phyloP scores from a whole-genome alignment of 2,329 filamentous ascomycete species.

The Pyrenophora tritici-repentis region DNA sequence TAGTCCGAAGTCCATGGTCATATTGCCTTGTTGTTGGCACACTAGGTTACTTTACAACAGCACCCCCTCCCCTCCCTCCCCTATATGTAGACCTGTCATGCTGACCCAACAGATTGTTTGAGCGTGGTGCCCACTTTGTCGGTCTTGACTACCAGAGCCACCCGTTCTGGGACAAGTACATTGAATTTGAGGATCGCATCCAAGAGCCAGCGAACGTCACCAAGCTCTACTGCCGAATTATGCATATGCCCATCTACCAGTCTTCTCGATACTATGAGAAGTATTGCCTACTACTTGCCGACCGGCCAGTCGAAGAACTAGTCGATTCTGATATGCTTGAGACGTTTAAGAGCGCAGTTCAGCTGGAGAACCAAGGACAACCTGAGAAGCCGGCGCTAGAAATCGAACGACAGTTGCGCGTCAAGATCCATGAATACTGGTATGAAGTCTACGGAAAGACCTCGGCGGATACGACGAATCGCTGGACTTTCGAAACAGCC shows the following conservation, averaged over 20 bases:
- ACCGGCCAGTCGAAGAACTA: conserved; percentile 75
- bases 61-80: conserved; percentile 3
- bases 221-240: conserved; percentile 77
- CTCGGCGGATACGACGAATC: conserved; percentile 85
- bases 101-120: conserved; percentile 72
- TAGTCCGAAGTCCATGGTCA: conserved; percentile 20
- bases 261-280: conserved; percentile 94
- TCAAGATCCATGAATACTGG: conserved; percentile 78
- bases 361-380: conserved; percentile 60
- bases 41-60: conserved; percentile 26
- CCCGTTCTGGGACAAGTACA: conserved; percentile 98
- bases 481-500: conserved; percentile 93
- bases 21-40: conserved; percentile 11
- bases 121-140: conserved; percentile 81
- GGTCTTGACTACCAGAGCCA: conserved; percentile 93
- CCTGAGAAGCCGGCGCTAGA: conserved; percentile 73
- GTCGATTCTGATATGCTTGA: conserved; percentile 70
- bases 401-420: conserved; percentile 79
- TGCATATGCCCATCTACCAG: conserved; percentile 92
- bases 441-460: conserved; percentile 80
- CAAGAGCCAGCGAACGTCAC: conserved; percentile 67
- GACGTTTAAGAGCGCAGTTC: conserved; percentile 73
- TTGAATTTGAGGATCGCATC: conserved; percentile 92
- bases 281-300: conserved; percentile 73
- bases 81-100: not conserved